These are phyloP conservation scores for Artomyces pyxidatus DNA, from an alignment of 768 basidiomycete genomes.

Conservation along the genomic window DNA sequence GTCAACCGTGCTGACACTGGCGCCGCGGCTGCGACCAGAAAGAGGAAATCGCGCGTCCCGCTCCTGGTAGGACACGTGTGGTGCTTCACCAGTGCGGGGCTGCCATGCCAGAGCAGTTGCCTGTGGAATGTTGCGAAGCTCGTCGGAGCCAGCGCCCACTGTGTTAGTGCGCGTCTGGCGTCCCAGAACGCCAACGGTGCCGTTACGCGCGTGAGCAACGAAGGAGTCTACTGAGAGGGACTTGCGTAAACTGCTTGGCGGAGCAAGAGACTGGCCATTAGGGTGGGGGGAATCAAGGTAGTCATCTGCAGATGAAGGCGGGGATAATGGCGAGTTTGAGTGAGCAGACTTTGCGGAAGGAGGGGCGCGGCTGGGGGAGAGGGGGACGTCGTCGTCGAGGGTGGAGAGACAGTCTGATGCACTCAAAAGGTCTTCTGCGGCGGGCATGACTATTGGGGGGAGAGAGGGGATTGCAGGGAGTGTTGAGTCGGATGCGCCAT, in stretches of 20 bases:
- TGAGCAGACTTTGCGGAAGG: constrained; percentile 17
- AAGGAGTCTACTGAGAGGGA: constrained; percentile 77
- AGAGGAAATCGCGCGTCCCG: constrained; percentile 26
- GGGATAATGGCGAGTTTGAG: constrained; percentile 16
- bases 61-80: constrained; percentile 27
- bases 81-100: constrained; percentile 16
- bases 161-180: constrained; percentile 5
- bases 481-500: constrained; percentile 22
- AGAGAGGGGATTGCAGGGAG: constrained; percentile 33
- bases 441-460: constrained; percentile 37
- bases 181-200: constrained; percentile 20
- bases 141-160: not conserved
- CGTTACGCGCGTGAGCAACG: constrained; percentile 30
- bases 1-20: constrained; percentile 43
- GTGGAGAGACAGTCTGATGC: constrained; percentile 25
- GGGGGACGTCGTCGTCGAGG: constrained; percentile 31
- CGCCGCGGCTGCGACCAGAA: constrained; percentile 43
- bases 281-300: constrained; percentile 16
- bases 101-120: constrained; percentile 4
- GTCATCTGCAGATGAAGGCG: constrained; percentile 20
- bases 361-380: constrained; percentile 36
- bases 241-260: constrained; percentile 51
- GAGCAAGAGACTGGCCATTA: constrained; percentile 22
- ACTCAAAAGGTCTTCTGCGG: constrained; percentile 20
- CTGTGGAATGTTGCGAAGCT: not conserved